Conservation (phyloP, 495 filamentous ascomycete species). For the Penicillium dipodomyicola region DNA sequence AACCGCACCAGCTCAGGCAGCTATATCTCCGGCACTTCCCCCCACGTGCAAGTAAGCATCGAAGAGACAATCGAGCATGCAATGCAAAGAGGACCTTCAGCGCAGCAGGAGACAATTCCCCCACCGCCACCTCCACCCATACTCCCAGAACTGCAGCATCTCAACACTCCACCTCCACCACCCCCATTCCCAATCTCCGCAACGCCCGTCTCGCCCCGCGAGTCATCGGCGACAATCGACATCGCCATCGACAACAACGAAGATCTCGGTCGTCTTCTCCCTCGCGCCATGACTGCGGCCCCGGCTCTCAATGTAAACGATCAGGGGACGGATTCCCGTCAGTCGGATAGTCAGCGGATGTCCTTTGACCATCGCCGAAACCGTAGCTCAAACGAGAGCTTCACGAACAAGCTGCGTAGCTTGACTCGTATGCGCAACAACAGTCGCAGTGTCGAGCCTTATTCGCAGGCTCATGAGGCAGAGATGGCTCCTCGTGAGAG, state of each 20-base stretch:
- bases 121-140: constrained; percentile 64
- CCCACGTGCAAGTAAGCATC: constrained; percentile 53
- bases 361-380: constrained; percentile 63
- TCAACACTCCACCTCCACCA: constrained; percentile 64
- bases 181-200: constrained; percentile 41
- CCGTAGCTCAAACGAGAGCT: constrained; percentile 64
- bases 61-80: constrained; percentile 58
- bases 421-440: constrained; percentile 68
- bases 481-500: constrained; percentile 36
- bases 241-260: constrained; percentile 70
- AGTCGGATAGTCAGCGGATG: constrained; percentile 30
- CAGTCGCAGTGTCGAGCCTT: constrained; percentile 51
- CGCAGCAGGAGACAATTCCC: constrained; percentile 58
- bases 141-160: constrained; percentile 81
- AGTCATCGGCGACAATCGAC: constrained; percentile 61
- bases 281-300: constrained; percentile 43
- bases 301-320: constrained; percentile 28
- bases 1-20: constrained; percentile 33
- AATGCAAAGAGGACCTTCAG: constrained; percentile 38
- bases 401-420: constrained; percentile 61
- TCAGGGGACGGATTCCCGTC: constrained; percentile 19
- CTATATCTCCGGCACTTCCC: constrained; percentile 33
- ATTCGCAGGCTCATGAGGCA: constrained; percentile 21
- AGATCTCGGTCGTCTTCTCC: constrained; percentile 35
- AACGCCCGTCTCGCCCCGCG: constrained; percentile 37